Evolutionary conservation across 345 rosid species (phyloP), one percentile per base, ranked within the genome.

Genomic region (Salix viminalis): DNA sequence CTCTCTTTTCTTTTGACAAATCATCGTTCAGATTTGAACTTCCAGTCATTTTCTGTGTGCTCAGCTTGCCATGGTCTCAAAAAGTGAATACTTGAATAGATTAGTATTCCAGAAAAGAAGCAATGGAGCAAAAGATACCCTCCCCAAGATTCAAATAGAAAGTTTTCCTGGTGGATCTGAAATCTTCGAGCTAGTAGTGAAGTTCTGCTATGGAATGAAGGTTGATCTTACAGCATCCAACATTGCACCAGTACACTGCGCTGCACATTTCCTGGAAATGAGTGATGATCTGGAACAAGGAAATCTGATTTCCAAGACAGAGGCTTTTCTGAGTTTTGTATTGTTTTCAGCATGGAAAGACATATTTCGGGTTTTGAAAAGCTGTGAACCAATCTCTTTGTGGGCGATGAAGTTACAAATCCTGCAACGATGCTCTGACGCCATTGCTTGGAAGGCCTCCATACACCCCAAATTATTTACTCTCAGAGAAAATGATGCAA

Each of bases 201-300:
- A 82, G 52, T 89, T 86, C 83, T 89, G 92, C 76, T 90, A 88
- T 28, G 86, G 92, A 12, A 80, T 79, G 81, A 89, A 86, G 76
- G 67, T 90, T 8, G 87, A 87, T 73, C 80, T 85, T 1, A 83
- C 85, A 12, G 85, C 90, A 70, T 37, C 84, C 62, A 89, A 84
- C 68, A 72, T 87, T 3, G 90, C 85, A 44, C 79, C 87, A n/a
- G 65, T 83, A 26, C 77, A 82, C 48, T 87, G 80, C 44, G 92
- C 92, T 23, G 84, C 90, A 24, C 79, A 80, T 84, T 87, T 87
- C 85, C 74, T 88, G 76, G 91, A 89, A 83, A 89, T 89, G 94
- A 84, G 75, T 34, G 86, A 85, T 56, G 89, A 84, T 77, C 71
- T 85, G 79, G 79, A 70, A 50, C 70, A 77, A 71, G 85, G 83